Conservation (phyloP, 1,139 yeast species). For the Scheffersomyces titani region DNA sequence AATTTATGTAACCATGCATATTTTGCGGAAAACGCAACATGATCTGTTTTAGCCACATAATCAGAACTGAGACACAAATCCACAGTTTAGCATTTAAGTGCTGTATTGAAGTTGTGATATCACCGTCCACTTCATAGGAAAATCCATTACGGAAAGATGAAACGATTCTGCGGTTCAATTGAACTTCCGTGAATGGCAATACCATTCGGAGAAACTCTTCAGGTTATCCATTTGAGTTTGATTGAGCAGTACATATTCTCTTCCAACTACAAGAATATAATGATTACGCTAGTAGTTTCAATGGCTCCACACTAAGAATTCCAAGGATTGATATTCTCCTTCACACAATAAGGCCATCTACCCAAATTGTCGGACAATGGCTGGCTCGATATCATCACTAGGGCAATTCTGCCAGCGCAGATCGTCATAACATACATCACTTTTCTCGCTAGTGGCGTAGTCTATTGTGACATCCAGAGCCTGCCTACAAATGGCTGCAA, state of each 20-base stretch:
- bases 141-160: not conserved
- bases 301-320: no score
- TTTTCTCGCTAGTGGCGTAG: not conserved
- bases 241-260: not conserved
- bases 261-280: not conserved
- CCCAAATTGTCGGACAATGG: not conserved
- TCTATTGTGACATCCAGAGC: not conserved
- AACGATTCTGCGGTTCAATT: not conserved
- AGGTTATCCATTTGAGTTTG: not conserved
- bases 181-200: not conserved
- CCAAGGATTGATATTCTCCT: not conserved
- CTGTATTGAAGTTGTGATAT: not conserved
- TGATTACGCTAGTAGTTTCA: not conserved
- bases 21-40: not conserved
- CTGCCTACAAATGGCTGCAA: not conserved
- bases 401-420: not conserved
- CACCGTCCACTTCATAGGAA: not conserved
- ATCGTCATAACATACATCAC: not conserved
- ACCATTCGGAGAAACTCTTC: not conserved
- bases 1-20: not conserved
- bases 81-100: not conserved
- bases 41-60: not conserved
- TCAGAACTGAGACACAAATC: not conserved
- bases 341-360: not conserved
- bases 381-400: not conserved